phyloP scores from a whole-genome alignment of 2,329 filamentous ascomycete species.

The Trichoderma harzianum region DNA sequence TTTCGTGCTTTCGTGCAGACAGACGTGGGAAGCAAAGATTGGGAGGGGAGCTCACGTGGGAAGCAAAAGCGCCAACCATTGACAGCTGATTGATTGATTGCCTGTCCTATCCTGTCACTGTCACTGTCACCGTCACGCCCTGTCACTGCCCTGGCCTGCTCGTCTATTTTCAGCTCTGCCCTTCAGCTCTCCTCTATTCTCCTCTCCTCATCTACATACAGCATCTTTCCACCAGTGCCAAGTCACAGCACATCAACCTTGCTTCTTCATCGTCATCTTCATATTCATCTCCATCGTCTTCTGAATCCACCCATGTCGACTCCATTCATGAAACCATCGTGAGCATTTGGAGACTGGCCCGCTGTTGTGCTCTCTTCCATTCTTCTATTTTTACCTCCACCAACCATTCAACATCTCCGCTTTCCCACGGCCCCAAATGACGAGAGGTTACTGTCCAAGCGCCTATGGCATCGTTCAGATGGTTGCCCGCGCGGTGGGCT shows the following conservation, averaged over 20 bases:
- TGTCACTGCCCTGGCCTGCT: background rate
- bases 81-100: background rate
- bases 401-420: background rate
- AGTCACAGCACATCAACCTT: background rate
- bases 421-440: background rate
- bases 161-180: background rate
- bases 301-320: background rate
- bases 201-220: background rate
- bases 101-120: background rate
- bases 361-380: background rate
- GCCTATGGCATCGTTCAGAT: constrained; percentile 23
- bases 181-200: background rate
- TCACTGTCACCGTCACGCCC: background rate
- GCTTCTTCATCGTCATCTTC: background rate
- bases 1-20: background rate
- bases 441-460: constrained; percentile 6
- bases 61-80: background rate
- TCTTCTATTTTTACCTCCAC: background rate
- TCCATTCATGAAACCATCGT: background rate
- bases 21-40: background rate
- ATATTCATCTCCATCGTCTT: background rate
- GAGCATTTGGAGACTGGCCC: background rate
- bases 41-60: background rate
- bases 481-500: constrained; percentile 29
- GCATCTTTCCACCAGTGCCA: background rate